A percentile compares a stretch with the other conserved stretches of the same genome.
phyloP scores from a whole-genome alignment of 1,284 basidiomycete species.

The Moniliella sp. region DNA sequence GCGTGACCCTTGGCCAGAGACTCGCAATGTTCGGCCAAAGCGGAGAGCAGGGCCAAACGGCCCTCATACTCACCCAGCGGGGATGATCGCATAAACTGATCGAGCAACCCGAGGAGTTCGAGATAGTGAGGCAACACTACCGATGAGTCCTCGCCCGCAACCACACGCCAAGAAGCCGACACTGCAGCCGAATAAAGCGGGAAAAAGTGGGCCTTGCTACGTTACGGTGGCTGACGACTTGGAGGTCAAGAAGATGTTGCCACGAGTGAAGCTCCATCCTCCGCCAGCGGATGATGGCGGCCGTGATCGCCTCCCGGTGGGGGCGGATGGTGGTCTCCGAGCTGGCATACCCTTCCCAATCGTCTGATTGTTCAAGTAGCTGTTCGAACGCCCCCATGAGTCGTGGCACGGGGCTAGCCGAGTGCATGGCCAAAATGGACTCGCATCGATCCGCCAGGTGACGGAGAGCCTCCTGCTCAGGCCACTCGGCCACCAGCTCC shows the following conservation, averaged over 20 bases:
- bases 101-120: neutral
- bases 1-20: neutral
- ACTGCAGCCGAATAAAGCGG: neutral
- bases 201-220: neutral
- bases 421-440: constrained; percentile 45
- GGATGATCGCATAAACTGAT: neutral
- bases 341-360: constrained; percentile 90
- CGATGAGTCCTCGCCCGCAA: no score
- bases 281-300: constrained; percentile 70
- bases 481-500: constrained; percentile 57
- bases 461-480: constrained; percentile 85
- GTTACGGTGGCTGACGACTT: neutral
- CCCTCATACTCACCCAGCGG: neutral
- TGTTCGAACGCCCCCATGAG: constrained; percentile 66
- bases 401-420: constrained; percentile 58
- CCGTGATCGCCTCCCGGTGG: constrained; percentile 48
- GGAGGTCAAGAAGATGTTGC: constrained; percentile 50
- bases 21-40: neutral
- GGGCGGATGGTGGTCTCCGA: constrained; percentile 55
- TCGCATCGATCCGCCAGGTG: constrained; percentile 60
- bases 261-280: constrained; percentile 70
- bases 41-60: neutral
- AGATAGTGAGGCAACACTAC: no score
- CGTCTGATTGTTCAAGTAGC: constrained; percentile 65
- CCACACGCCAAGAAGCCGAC: no score